Conservation (phyloP, 148 eudicot genomes). For the Fagopyrum esculentum region DNA sequence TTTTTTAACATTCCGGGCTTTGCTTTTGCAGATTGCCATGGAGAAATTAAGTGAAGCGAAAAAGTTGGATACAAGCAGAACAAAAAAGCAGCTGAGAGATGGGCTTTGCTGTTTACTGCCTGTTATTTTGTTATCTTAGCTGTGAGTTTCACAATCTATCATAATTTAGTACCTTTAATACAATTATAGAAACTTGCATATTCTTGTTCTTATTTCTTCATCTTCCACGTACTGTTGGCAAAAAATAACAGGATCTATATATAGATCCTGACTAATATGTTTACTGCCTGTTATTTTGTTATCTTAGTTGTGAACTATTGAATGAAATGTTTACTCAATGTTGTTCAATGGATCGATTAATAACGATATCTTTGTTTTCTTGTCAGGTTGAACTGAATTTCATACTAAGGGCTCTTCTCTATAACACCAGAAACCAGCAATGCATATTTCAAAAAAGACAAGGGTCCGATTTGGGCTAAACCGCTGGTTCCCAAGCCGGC, state of each 20-base stretch:
- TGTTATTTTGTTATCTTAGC: constrained; percentile 71
- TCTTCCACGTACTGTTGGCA: background rate
- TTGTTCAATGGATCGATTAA: background rate
- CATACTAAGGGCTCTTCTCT: constrained; percentile 31
- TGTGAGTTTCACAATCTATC: constrained; percentile 40
- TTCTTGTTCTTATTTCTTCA: background rate
- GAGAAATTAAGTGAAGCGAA: constrained; percentile 97
- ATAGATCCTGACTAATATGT: too few species aligned
- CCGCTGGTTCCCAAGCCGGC: too few species aligned
- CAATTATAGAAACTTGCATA: background rate
- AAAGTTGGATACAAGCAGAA: constrained; percentile 52
- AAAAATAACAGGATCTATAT: background rate
- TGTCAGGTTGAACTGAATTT: constrained; percentile 42
- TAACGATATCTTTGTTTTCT: background rate
- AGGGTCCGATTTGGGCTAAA: too few species aligned
- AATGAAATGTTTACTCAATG: background rate
- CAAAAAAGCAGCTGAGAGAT: constrained; percentile 69
- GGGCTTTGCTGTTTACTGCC: constrained; percentile 76
- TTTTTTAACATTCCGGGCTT: background rate
- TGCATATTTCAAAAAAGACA: background rate
- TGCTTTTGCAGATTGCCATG: constrained; percentile 62
- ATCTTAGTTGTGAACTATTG: too few species aligned
- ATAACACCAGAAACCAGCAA: constrained; percentile 36
- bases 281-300: too few species aligned
- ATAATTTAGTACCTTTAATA: background rate